A percentile compares a stretch with the other conserved stretches of the same genome.
Conservation (phyloP, 306 rosid species). For the Acacia melanoxylon region DNA sequence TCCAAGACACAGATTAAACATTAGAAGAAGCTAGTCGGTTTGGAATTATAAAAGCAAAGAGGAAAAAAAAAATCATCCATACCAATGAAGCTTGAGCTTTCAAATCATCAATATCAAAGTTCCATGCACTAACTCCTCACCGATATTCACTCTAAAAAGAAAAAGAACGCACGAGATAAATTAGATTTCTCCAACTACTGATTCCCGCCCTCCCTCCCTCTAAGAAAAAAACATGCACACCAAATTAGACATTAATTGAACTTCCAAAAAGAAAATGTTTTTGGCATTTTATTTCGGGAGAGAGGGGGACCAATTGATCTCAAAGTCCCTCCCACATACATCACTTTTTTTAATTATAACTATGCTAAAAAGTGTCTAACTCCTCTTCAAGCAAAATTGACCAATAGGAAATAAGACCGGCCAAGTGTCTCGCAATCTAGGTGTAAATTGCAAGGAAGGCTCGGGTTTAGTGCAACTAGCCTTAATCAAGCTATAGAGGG, state of each 20-base stretch:
- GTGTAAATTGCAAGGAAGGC: neutral
- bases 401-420: constrained; percentile 9
- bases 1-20: constrained; percentile 28
- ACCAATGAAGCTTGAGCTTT: constrained; percentile 97
- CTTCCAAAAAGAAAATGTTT: constrained; percentile 12
- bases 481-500: constrained; percentile 4
- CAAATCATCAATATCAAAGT: constrained; percentile 89
- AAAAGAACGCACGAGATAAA: constrained; percentile 10
- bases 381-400: constrained; percentile 7
- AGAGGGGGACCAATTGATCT: constrained; percentile 12
- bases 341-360: neutral
- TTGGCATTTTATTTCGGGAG: constrained; percentile 3
- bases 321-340: constrained; percentile 17
- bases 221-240: constrained; percentile 1
- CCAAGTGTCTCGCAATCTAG: neutral
- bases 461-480: constrained; percentile 12
- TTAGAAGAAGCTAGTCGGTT: constrained; percentile 13
- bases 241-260: constrained; percentile 8
- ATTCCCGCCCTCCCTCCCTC: neutral
- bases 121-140: constrained; percentile 99
- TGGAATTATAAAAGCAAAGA: too few relatives aligned
- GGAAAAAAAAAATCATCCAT: constrained; percentile 27
- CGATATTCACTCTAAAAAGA: constrained; percentile 86
- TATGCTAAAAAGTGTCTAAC: neutral
- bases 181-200: constrained; percentile 28